These are phyloP conservation scores for Candida labiduridarum DNA, from an alignment of 1,139 yeast genomes.

Conservation along the genomic window DNA sequence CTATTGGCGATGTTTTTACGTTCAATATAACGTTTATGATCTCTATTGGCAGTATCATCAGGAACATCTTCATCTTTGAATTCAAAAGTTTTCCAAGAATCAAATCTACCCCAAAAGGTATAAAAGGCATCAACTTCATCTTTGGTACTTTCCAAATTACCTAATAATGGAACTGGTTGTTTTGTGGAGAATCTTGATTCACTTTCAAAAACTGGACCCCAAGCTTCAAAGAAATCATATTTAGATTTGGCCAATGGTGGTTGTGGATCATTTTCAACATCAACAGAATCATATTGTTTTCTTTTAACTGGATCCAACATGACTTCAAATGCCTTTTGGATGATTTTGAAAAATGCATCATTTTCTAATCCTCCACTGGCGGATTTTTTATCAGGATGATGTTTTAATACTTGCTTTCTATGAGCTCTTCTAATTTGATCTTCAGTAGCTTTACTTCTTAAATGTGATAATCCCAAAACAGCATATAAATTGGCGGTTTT, in stretches of 20 bases:
- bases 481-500: slow-evolving; percentile 95
- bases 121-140: slow-evolving; percentile 89
- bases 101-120: slow-evolving; percentile 91
- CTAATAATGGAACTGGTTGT: slow-evolving; percentile 85
- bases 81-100: slow-evolving; percentile 98
- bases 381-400: slow-evolving; percentile 98
- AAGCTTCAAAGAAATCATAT: slow-evolving; percentile 85
- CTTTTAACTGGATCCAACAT: slow-evolving; percentile 85
- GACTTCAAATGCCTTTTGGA: slow-evolving; percentile 94
- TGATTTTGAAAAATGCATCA: slow-evolving; percentile 97
- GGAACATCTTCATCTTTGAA: slow-evolving; percentile 99
- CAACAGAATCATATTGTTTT: slow-evolving; percentile 94
- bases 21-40: slow-evolving; percentile 97
- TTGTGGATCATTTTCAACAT: slow-evolving; percentile 78
- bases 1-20: slow-evolving; percentile 96
- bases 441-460: slow-evolving; percentile 88
- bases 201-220: slow-evolving; percentile 89
- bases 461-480: slow-evolving; percentile 89
- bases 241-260: slow-evolving; percentile 69
- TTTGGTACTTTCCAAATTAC: slow-evolving; percentile 67
- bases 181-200: slow-evolving; percentile 92
- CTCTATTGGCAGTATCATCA: slow-evolving; percentile 98
- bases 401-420: slow-evolving; percentile 94
- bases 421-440: slow-evolving; percentile 96
- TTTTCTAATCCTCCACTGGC: slow-evolving; percentile 82